These are phyloP conservation scores for Trifolium dubium DNA, from an alignment of 306 rosid species.

Conservation along the genomic window DNA sequence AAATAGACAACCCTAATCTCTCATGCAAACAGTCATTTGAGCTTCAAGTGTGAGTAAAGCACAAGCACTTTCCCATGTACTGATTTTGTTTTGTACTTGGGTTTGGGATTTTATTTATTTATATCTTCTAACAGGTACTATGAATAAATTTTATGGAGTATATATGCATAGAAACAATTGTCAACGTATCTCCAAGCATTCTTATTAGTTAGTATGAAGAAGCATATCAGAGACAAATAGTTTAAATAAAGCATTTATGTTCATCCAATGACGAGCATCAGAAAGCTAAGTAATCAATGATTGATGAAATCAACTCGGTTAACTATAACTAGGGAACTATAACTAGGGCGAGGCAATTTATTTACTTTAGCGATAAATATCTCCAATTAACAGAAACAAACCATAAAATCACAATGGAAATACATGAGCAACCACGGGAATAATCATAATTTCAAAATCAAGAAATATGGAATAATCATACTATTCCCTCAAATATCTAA, in stretches of 20 bases:
- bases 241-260: background rate
- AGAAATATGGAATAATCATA: background rate
- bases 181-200: background rate
- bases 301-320: background rate
- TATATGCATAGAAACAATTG: background rate
- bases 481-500: slow-evolving; percentile 23
- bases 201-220: background rate
- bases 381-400: background rate
- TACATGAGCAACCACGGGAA: slow-evolving; percentile 14
- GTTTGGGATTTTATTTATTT: background rate
- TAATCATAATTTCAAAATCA: background rate
- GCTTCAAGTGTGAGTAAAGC: background rate
- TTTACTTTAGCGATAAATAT: background rate
- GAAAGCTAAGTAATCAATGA: background rate
- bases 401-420: background rate
- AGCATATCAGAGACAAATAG: background rate
- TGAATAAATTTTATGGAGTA: background rate
- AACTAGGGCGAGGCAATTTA: background rate
- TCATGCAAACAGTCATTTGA: slow-evolving; percentile 1
- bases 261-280: background rate
- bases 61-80: background rate
- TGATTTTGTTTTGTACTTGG: background rate
- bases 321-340: background rate
- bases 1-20: background rate
- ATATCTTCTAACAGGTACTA: background rate